Conservation (phyloP, 2,329 filamentous ascomycete species). For the Aspergillus hiratsukae region DNA sequence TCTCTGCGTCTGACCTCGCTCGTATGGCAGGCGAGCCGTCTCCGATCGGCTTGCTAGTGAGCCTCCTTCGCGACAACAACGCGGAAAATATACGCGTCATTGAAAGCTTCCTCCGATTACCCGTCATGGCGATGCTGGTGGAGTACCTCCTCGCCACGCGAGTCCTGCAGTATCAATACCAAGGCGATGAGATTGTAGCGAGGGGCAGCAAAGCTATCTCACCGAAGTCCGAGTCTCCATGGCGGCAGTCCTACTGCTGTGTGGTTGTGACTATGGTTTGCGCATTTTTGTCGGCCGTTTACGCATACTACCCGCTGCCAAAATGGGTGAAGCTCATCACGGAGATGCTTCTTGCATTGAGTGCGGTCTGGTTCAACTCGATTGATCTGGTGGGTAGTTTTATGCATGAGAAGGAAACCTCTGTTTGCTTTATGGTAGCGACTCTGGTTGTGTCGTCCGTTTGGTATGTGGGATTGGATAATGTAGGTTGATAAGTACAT, state of each 20-base stretch:
- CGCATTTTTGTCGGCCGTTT: not conserved
- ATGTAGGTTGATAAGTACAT: not conserved
- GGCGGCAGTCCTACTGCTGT: constrained; percentile 2
- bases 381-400: not conserved
- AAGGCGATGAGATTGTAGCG: not conserved
- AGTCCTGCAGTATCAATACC: constrained; percentile 1
- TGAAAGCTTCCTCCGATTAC: constrained; percentile 1
- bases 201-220: not conserved
- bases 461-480: constrained; percentile 2
- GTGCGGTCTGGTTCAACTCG: constrained; percentile 1
- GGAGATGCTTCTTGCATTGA: not conserved
- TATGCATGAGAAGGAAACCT: constrained; percentile 1
- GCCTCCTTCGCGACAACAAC: not conserved
- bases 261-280: not conserved
- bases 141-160: constrained; percentile 1
- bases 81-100: not conserved
- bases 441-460: not conserved
- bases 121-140: not conserved
- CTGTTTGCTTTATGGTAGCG: constrained; percentile 1
- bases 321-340: not conserved
- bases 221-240: constrained; percentile 1
- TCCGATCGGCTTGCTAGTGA: not conserved
- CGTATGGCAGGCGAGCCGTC: not conserved
- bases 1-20: not conserved
- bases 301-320: constrained; percentile 1